A percentile compares a stretch with the other conserved stretches of the same genome.
phyloP scores from a whole-genome alignment of 2,329 filamentous ascomycete species.

The Pseudogymnoascus sp. region DNA sequence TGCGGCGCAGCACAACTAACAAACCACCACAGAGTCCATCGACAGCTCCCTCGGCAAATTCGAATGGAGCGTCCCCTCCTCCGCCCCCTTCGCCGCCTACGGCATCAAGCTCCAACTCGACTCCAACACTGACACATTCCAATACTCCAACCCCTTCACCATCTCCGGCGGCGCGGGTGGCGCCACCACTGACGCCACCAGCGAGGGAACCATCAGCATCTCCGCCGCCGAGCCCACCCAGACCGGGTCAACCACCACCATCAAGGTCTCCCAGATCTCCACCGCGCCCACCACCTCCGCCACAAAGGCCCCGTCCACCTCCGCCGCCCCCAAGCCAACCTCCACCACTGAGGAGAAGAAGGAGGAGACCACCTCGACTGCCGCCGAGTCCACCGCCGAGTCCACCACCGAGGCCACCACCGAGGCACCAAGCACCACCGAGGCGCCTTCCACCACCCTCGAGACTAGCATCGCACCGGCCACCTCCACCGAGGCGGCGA shows the following conservation, averaged over 20 bases:
- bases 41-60: conserved; percentile 37
- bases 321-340: not conserved
- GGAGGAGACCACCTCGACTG: not conserved
- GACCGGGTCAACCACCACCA: not conserved
- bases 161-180: conserved; percentile 13
- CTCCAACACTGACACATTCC: conserved; percentile 41
- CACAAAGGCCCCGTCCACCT: not conserved
- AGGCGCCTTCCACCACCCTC: not conserved
- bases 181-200: not conserved
- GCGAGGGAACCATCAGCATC: not conserved
- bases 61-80: conserved; percentile 42
- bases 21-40: conserved; percentile 34
- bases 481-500: not conserved
- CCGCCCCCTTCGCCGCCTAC: conserved; percentile 41
- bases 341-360: not conserved
- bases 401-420: not conserved
- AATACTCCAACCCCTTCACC: conserved; percentile 54
- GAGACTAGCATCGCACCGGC: not conserved
- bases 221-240: not conserved
- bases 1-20: conserved; percentile 9
- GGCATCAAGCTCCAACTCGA: conserved; percentile 48
- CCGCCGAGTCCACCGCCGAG: not conserved
- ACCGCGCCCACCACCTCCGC: not conserved
- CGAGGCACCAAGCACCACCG: no score
- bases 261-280: not conserved